Conservation (phyloP, 257 asterid species). For the Mentha longifolia region DNA sequence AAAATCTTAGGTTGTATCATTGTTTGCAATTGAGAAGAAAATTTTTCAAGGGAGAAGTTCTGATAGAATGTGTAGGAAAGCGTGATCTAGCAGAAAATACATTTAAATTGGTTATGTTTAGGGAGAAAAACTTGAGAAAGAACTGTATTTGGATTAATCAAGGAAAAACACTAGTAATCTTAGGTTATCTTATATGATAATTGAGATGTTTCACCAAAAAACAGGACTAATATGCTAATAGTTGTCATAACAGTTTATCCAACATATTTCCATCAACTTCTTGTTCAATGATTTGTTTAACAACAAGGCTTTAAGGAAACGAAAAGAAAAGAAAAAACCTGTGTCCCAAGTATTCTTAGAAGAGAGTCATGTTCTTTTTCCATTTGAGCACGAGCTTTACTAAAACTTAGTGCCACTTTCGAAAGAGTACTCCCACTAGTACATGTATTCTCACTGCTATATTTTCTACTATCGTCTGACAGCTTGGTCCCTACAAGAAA, state of each 20-base stretch:
- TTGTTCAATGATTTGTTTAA: background rate
- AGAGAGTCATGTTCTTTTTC: slow-evolving; percentile 51
- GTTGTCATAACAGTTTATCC: slow-evolving; percentile 1
- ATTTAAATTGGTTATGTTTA: background rate
- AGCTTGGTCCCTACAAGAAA: slow-evolving; percentile 53
- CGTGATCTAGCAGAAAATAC: background rate
- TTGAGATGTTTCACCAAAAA: background rate
- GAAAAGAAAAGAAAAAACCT: slow-evolving; percentile 34
- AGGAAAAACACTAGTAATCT: background rate
- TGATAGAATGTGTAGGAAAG: background rate
- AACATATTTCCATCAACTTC: background rate
- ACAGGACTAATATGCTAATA: background rate
- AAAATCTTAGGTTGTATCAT: background rate
- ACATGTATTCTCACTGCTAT: slow-evolving; percentile 55
- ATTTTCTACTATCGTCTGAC: slow-evolving; percentile 58
- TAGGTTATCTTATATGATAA: background rate
- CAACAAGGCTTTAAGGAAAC: background rate
- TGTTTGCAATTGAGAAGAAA: background rate
- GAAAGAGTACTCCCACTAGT: slow-evolving; percentile 51
- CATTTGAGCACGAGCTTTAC: slow-evolving; percentile 51
- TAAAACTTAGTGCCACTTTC: slow-evolving; percentile 46
- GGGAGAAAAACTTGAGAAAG: background rate
- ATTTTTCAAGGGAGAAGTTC: background rate
- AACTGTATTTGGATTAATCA: background rate
- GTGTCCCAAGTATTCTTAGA: slow-evolving; percentile 50